These are phyloP conservation scores for Xylaria venustula DNA, from an alignment of 495 filamentous ascomycete genomes.

Conservation along the genomic window DNA sequence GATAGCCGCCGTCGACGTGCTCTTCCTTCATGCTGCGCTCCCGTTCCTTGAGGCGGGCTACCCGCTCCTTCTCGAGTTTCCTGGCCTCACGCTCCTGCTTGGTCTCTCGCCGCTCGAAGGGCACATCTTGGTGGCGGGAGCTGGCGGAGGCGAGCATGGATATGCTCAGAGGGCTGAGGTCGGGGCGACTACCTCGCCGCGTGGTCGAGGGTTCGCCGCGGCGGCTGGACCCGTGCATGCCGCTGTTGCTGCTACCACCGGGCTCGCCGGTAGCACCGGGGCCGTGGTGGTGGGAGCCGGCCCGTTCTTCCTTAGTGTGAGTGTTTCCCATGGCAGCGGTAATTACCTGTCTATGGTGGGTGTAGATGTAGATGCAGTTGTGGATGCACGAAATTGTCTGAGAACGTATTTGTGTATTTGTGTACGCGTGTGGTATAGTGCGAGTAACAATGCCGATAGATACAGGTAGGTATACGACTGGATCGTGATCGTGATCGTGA, in stretches of 20 bases:
- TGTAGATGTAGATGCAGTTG: not conserved
- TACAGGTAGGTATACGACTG: no score
- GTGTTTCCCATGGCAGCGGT: conserved; percentile 54
- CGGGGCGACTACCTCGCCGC: conserved; percentile 26
- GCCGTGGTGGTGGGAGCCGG: conserved; percentile 39
- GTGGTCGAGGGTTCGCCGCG: conserved; percentile 37
- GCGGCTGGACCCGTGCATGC: conserved; percentile 25
- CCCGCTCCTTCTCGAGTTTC: conserved; percentile 77
- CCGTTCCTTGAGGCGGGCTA: conserved; percentile 71
- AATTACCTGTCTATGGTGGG: not conserved
- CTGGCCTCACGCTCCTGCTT: conserved; percentile 89
- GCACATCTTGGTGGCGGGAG: conserved; percentile 29
- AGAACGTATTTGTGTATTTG: not conserved
- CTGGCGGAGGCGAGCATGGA: conserved; percentile 19
- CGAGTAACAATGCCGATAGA: not conserved
- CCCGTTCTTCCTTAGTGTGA: conserved; percentile 58
- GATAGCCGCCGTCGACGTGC: conserved; percentile 88
- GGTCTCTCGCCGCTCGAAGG: conserved; percentile 69
- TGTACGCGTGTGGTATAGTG: not conserved
- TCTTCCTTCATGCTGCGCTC: conserved; percentile 93
- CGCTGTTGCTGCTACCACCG: conserved; percentile 27
- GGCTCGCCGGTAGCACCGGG: conserved; percentile 32
- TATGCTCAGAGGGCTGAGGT: conserved; percentile 25
- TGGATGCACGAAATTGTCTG: not conserved
- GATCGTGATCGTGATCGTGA: no score